A percentile compares a stretch with the other conserved stretches of the same genome.
Evolutionary conservation across 192 early-diverging fungal species (phyloP).

Genomic region (Funneliformis mosseae): DNA sequence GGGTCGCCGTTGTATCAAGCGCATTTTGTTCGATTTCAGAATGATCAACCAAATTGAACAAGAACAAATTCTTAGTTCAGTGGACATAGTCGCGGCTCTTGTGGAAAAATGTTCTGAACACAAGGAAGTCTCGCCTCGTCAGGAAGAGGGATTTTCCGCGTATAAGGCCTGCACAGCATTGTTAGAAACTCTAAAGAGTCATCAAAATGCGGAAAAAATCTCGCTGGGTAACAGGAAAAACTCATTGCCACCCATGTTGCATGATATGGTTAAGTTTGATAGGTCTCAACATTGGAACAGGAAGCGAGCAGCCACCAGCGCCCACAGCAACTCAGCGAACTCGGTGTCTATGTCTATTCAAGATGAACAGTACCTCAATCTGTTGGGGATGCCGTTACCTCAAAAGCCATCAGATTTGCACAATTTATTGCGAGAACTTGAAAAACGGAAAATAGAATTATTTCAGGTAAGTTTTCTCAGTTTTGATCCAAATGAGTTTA

Average conservation of each 20-base stretch:
- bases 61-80: not conserved
- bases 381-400: not conserved
- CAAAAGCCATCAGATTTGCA: slow-evolving; percentile 1
- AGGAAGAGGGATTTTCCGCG: not conserved
- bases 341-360: not conserved
- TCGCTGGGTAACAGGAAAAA: not conserved
- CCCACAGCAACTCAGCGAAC: not conserved
- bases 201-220: not conserved
- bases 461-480: not conserved
- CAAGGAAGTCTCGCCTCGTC: not conserved
- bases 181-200: not conserved
- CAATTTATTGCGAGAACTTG: not conserved
- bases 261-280: slow-evolving; percentile 10
- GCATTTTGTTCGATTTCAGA: slow-evolving; percentile 5
- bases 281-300: not conserved
- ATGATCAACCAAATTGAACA: not conserved
- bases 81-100: not conserved
- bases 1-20: slow-evolving; percentile 9
- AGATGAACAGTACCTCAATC: not conserved
- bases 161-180: slow-evolving; percentile 20
- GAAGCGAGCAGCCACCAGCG: no score
- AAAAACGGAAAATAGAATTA: not conserved
- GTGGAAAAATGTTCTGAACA: slow-evolving; percentile 24
- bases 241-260: not conserved
- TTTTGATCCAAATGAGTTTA: not conserved